Evolutionary conservation across 148 eudicot genomes (phyloP).

Genomic region (Chenopodium berlandieri): DNA sequence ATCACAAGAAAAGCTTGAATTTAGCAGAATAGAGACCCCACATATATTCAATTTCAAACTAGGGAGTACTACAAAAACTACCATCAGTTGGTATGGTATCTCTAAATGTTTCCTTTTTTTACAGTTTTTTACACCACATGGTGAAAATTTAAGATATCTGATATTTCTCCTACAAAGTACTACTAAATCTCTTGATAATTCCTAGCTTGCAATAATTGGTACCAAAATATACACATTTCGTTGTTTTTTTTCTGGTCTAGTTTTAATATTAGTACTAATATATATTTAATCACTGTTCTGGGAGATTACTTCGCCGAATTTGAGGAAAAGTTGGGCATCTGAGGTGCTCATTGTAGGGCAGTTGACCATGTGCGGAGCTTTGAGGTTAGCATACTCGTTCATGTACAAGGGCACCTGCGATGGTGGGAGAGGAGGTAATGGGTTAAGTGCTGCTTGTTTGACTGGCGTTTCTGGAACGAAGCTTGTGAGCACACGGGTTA

Average conservation of each 20-base stretch:
- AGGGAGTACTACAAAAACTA: slow-evolving; percentile 23
- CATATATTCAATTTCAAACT: slow-evolving; percentile 22
- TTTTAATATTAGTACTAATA: neutral
- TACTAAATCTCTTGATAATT: slow-evolving; percentile 5
- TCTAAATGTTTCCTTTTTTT: slow-evolving; percentile 5
- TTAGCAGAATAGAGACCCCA: slow-evolving; percentile 20
- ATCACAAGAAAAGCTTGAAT: slow-evolving; percentile 30
- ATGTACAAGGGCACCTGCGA: slow-evolving; percentile 67
- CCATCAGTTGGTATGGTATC: slow-evolving; percentile 25
- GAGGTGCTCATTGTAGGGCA: slow-evolving; percentile 94
- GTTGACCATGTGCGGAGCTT: slow-evolving; percentile 81
- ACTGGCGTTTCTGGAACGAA: slow-evolving; percentile 43
- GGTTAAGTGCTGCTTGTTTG: slow-evolving; percentile 28
- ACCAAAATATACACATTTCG: slow-evolving; percentile 31
- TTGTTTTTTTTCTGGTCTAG: neutral
- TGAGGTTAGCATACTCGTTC: slow-evolving; percentile 92
- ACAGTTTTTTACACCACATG: slow-evolving; percentile 19
- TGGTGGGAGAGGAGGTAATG: slow-evolving; percentile 35
- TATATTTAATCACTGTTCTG: slow-evolving; percentile 63
- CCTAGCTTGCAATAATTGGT: slow-evolving; percentile 33
- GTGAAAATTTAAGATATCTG: slow-evolving; percentile 20
- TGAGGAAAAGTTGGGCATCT: slow-evolving; percentile 89
- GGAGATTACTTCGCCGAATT: slow-evolving; percentile 93
- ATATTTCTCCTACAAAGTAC: slow-evolving; percentile 4
- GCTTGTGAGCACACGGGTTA: slow-evolving; percentile 74